These are phyloP conservation scores for Blepharisma undulans DNA, from an alignment of 169 alveolate species.

Conservation along the genomic window DNA sequence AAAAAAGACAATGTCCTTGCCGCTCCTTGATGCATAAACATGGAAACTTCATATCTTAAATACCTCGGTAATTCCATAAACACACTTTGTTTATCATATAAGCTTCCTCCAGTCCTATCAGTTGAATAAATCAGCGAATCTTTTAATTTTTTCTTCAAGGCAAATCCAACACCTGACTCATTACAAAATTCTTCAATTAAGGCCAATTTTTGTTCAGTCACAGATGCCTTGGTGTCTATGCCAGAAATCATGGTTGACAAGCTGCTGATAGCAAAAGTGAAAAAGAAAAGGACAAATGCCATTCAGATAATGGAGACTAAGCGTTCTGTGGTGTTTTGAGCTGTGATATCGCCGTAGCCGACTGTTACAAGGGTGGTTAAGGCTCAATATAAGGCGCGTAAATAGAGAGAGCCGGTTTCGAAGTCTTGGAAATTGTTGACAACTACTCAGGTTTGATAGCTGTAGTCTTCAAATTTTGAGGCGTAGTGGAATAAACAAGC, in stretches of 20 bases:
- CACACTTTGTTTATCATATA: conserved; percentile 59
- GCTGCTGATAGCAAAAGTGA: conserved; percentile 73
- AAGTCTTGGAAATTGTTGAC: conserved; percentile 57
- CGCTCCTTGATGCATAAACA: conserved; percentile 56
- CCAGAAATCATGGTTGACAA: conserved; percentile 62
- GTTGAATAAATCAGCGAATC: conserved; percentile 60
- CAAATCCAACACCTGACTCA: conserved; percentile 55
- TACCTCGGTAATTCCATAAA: conserved; percentile 62
- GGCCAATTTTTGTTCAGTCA: conserved; percentile 53
- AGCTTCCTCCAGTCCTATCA: conserved; percentile 43
- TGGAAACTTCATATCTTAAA: conserved; percentile 57
- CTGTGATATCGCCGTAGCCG: conserved; percentile 83
- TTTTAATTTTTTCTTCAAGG: conserved; percentile 52
- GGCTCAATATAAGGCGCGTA: conserved; percentile 69
- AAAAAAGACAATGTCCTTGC: conserved; percentile 52
- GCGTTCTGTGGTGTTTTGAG: conserved; percentile 63
- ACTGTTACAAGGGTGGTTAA: conserved; percentile 80
- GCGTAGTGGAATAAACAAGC: conserved; percentile 60
- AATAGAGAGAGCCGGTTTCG: conserved; percentile 51
- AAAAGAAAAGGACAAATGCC: conserved; percentile 71
- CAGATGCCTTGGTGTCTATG: conserved; percentile 59
- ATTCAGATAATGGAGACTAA: conserved; percentile 53
- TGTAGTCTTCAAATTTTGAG: conserved; percentile 61
- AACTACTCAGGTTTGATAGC: conserved; percentile 64
- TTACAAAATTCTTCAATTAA: conserved; percentile 52